Evolutionary conservation across 2,329 filamentous ascomycete genomes (phyloP), one percentile per base, ranked within the genome.

Genomic region (Sphaerostilbella broomeana): DNA sequence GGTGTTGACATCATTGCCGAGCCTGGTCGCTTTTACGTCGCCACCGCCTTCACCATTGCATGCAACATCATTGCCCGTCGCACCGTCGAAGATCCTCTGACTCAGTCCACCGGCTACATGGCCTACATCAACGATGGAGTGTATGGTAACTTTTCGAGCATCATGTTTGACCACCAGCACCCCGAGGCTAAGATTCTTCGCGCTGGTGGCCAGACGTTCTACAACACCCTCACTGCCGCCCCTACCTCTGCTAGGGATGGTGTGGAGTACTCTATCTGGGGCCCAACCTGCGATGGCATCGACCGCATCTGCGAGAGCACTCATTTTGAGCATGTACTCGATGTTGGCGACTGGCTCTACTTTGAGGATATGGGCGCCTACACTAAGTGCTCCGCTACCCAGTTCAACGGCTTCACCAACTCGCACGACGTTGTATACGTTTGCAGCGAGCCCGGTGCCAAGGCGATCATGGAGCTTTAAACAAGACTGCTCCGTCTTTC

Each of bases 321-420:
- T 61, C 77, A 73, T 46, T 86, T 95, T 55, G 68, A 79, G 22
- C 79, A 84, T 38, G 75, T 84, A 33, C 69, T 98, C 29, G 82
- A 95, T 57, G 86, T 95, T 6, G 92, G 92, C 37, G 92, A 98
- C 63, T 98, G 92, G 92, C 73, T 98, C 39, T 98, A 94, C 69
- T 98, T 98, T 64, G 87, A 95, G 68, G 80, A 95, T 46, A 98
- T 98, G 92, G 92, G 92, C 40, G 90, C 92, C 17, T 98, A 98
- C 65, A 97, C 92, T 53, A 94, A 89, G 73, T 97, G 90, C 73
- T 95, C 88, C 44, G 90, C 92, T 47, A 98, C 92, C 42, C 81
- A 84, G 58, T 98, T 98, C 81, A 98, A 98, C 53, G 92, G 92
- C 48, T 98, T 97, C 67, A 85, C 81, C 39, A 86, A 97, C 64